A percentile compares a stretch with the other conserved stretches of the same genome.
Evolutionary conservation across 202 grass and related monocot genomes (phyloP).

Genomic region (Hordeum pubiflorum): DNA sequence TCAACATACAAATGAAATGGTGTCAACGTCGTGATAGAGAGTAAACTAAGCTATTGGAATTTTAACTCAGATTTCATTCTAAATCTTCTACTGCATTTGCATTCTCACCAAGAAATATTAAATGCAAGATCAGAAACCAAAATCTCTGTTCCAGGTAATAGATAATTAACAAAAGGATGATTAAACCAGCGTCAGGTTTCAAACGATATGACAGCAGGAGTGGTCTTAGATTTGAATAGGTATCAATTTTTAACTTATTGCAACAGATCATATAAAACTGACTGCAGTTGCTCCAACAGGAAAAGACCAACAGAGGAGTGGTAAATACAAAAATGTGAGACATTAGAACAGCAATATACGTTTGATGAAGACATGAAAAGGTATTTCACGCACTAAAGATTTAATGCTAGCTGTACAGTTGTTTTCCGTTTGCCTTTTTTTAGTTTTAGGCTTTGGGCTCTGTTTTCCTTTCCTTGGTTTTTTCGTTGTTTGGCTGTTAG

Average conservation of each 20-base stretch:
- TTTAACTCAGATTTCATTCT: background rate
- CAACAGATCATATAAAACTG: background rate
- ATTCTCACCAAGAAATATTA: background rate
- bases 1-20: background rate
- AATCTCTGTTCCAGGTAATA: background rate
- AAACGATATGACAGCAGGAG: background rate
- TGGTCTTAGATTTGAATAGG: background rate
- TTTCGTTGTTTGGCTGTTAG: no score
- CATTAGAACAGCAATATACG: background rate
- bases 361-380: background rate
- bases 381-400: background rate
- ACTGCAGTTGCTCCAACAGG: background rate
- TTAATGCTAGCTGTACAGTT: background rate
- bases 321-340: background rate
- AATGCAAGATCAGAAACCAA: background rate
- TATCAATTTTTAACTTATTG: background rate
- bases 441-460: no score
- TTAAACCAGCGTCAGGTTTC: background rate
- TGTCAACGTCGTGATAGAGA: background rate
- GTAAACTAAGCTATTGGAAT: no score
- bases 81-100: background rate
- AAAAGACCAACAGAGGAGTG: background rate
- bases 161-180: background rate
- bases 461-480: no score
- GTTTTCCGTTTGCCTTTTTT: no score